Evolutionary conservation across 2,329 filamentous ascomycete species (phyloP), one percentile per base, ranked within the genome.

Genomic region (Thelonectria blattea): DNA sequence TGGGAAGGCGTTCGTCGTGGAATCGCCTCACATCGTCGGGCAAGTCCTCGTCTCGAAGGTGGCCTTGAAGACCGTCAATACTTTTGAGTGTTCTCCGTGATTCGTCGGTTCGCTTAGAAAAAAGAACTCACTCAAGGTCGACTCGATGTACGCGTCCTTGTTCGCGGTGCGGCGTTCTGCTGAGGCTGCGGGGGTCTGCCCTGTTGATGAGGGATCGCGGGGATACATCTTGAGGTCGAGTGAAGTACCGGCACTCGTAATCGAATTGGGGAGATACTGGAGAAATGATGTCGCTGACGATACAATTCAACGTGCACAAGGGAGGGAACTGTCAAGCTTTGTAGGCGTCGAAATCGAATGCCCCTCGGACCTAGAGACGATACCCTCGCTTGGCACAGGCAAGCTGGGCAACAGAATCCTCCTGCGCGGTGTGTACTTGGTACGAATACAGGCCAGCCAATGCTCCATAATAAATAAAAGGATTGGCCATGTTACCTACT

Each of bases 1-100:
- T 55, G 20, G 52, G 43, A 3, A 55, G 52, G 20, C 20, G 48
- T 20, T 32, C 32, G 4, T 30, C 3, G 43, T 55, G 52, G 43
- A 55, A 55, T 55, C 48, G 32, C 15, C 41, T 18, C 15, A 55
- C 52, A 37, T 55, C 52, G 9, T 32, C 32, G 1, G 52, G 43
- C 43, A 55, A 39, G 52, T 55, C 52, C 22, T 55, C 52, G 27
- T 55, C 52, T 55, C 52, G 18, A 6, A 55, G 41, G 43, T 48
- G 10, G 41, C 43, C 52, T 55, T 18, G 5, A 18, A 12, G 7
- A 48, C 30, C 15, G 43, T 55, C 24, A 55, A 15, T 15, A 42
- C 5, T 2, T 18, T 42, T n/a, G n/a, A 15, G 17, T 32, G 8
- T 5, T 17, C 32, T 27, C 14, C 20, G 5, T 15, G 1, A n/a